Evolutionary conservation across 768 basidiomycete species (phyloP), one percentile per base, ranked within the genome.

Genomic region (Suillus subluteus): DNA sequence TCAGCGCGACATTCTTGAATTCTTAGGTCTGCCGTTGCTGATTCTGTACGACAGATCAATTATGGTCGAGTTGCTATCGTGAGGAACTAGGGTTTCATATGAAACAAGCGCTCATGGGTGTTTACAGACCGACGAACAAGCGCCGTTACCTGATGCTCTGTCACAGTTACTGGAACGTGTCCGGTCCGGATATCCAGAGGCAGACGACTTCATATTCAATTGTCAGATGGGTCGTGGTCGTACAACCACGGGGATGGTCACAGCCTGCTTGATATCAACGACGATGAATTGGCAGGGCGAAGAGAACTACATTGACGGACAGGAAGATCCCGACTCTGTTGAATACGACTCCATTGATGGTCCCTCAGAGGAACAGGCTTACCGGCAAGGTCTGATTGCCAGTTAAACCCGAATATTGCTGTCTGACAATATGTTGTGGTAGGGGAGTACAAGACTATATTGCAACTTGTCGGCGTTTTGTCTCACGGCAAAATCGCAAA

Each of bases 361-460:
- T 0, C 89, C 88, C 0, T 92, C 90, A 2, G 95, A 96, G 74
- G 94, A 96, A 72, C 90, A 94, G 71, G 92, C 92, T 0, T 96
- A 95, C 78, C 82, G 94, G 59, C 89, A 94, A 79, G 96, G 95
- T 91, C 40, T 18, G 37, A 52, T 55, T 21, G 15, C 52, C 35
- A 38, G 23, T n/a, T 44, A 32, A 37, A 46, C 23, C 12, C 11
- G 37, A 61, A 18, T 30, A 32, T 37, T 56, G 50, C 50, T 63
- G 12, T 50, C 52, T 66, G 21, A 64, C 61, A 9, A 21, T 56
- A 66, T 12, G 35, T 50, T 66, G 62, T 62, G 41, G n/a, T 68
- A 96, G 96, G 96, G 46, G 96, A 99, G 73, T 99, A 98, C 83
- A 98, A 98, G 82, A 93, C 91, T 4, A 98, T 99, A 68, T 80